Evolutionary conservation across 768 basidiomycete genomes (phyloP).

Genomic region (Amanita pseudoporphyria): DNA sequence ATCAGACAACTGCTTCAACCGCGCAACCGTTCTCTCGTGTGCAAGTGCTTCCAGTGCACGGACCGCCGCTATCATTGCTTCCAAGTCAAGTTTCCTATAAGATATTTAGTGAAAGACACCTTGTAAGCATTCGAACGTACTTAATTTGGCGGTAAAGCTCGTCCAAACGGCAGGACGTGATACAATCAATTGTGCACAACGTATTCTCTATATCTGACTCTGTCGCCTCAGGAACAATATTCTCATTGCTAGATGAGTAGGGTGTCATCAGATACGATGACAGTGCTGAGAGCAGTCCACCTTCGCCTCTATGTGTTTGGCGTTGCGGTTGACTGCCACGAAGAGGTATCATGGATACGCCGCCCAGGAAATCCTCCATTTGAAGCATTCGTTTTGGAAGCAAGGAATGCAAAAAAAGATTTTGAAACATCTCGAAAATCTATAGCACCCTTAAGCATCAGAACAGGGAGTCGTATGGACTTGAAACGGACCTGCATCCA

Average conservation of each 20-base stretch:
- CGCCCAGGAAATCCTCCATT: conserved; percentile 98
- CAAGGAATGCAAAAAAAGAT: conserved; percentile 88
- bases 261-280: conserved; percentile 97
- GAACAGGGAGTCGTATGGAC: neutral
- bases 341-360: conserved; percentile 85
- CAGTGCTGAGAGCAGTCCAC: conserved; percentile 86
- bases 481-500: conserved; percentile 69
- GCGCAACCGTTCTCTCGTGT: conserved; percentile 80
- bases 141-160: conserved; percentile 91
- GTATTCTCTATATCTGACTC: conserved; percentile 91
- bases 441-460: conserved; percentile 22
- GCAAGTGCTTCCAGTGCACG: conserved; percentile 85
- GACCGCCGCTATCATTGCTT: conserved; percentile 75
- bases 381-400: conserved; percentile 86
- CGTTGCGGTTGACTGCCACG: conserved; percentile 62
- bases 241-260: conserved; percentile 68
- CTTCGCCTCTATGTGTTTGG: conserved; percentile 59
- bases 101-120: neutral
- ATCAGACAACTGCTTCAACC: conserved; percentile 60
- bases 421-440: conserved; percentile 99
- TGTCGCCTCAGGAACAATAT: conserved; percentile 76
- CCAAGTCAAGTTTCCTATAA: conserved; percentile 63
- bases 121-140: conserved; percentile 36
- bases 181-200: conserved; percentile 90
- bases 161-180: conserved; percentile 87